Evolutionary conservation across 345 rosid species (phyloP).

Genomic region (Adansonia digitata): DNA sequence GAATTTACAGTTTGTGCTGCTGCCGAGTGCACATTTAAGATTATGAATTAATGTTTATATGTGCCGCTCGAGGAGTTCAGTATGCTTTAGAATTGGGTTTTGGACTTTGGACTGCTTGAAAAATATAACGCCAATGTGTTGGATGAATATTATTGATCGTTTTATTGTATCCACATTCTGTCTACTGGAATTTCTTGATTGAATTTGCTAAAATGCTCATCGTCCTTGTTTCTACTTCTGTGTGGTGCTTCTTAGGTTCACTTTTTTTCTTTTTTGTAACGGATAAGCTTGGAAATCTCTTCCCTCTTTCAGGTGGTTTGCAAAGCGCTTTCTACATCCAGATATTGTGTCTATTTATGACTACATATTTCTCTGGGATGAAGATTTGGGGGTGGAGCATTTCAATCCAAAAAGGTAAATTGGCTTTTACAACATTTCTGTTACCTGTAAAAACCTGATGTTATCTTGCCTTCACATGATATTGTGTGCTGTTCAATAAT

Average conservation of each 20-base stretch:
- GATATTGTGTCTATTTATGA: conserved; percentile 74
- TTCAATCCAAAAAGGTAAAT: conserved; percentile 74
- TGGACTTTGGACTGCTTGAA: background rate
- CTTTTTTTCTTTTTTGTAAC: background rate
- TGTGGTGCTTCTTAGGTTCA: background rate
- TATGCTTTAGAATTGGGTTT: background rate
- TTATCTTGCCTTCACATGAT: background rate
- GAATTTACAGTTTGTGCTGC: background rate
- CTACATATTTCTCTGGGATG: conserved; percentile 95
- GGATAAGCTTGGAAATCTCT: background rate
- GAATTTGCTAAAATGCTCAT: background rate
- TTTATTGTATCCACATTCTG: conserved; percentile 6
- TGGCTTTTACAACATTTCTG: conserved; percentile 4
- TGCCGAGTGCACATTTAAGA: background rate
- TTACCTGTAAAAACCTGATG: background rate
- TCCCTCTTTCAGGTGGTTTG: conserved; percentile 79
- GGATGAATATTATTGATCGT: background rate
- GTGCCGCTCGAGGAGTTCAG: background rate
- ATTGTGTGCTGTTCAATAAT: background rate
- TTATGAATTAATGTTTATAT: background rate
- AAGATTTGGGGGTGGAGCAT: conserved; percentile 86
- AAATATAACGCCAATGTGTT: background rate
- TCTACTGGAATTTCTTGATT: background rate
- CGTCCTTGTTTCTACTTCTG: background rate
- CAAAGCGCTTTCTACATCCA: conserved; percentile 94